phyloP scores from a whole-genome alignment of 129 eudicot species.

The Tagetes patula region DNA sequence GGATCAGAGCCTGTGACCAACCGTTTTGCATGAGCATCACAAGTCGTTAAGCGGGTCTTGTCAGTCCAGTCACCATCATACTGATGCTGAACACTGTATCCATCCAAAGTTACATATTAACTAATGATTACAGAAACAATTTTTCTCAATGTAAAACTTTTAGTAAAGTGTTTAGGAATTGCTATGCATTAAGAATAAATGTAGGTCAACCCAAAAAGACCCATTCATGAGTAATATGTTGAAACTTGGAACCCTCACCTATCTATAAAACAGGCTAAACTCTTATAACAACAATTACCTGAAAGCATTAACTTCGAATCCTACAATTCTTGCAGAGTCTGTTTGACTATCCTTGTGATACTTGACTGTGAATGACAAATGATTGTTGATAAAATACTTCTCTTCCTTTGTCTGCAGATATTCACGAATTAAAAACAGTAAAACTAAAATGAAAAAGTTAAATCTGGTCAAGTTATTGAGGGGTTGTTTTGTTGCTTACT shows the following conservation, averaged over 20 bases:
- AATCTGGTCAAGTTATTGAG: background rate
- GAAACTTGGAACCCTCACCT: background rate
- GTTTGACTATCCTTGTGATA: constrained; percentile 61
- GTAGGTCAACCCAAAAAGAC: background rate
- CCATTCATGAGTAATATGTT: background rate
- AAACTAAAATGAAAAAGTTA: background rate
- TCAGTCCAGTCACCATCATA: constrained; percentile 57
- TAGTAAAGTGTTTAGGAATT: background rate
- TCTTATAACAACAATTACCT: constrained; percentile 35
- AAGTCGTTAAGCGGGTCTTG: constrained; percentile 54
- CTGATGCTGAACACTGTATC: constrained; percentile 57
- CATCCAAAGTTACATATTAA: constrained; percentile 13
- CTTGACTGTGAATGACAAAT: constrained; percentile 60
- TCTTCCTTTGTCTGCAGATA: constrained; percentile 61
- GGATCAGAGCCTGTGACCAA: constrained; percentile 51
- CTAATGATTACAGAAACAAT: background rate
- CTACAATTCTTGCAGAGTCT: constrained; percentile 67
- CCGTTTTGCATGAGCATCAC: constrained; percentile 70
- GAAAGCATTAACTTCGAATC: constrained; percentile 70
- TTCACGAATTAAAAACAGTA: constrained; percentile 1
- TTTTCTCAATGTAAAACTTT: background rate
- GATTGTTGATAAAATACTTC: constrained; percentile 72
- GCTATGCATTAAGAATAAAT: background rate
- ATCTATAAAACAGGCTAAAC: background rate
- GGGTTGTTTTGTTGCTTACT: constrained; percentile 44